These are phyloP conservation scores for Fistulinella prunicolor DNA, from an alignment of 768 basidiomycete species.

Conservation along the genomic window DNA sequence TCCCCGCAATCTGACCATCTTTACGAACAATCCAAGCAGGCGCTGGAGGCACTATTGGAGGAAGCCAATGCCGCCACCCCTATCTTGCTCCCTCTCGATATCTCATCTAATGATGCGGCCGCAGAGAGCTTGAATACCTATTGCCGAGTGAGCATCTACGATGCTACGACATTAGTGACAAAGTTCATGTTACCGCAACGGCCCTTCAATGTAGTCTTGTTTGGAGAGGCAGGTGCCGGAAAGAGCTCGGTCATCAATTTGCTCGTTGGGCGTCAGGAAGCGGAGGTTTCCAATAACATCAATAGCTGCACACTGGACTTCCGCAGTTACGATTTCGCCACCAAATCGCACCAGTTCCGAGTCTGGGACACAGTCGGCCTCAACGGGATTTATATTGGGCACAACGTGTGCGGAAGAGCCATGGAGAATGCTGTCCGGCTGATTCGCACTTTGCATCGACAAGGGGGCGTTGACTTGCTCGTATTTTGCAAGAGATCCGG, in stretches of 20 bases:
- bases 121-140: conserved; percentile 8
- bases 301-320: conserved; percentile 35
- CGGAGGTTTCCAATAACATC: conserved; percentile 24
- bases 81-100: conserved; percentile 14
- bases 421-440: conserved; percentile 28
- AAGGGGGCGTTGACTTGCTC: conserved; percentile 38
- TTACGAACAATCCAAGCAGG: conserved; percentile 15
- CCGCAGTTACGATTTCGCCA: conserved; percentile 20
- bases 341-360: conserved; percentile 19
- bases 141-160: conserved; percentile 8
- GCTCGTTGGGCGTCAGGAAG: conserved; percentile 23
- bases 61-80: conserved; percentile 4
- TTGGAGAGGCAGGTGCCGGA: conserved; percentile 40
- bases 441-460: conserved; percentile 26
- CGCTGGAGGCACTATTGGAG: conserved; percentile 9
- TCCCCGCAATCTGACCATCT: neutral
- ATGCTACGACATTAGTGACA: conserved; percentile 13
- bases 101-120: conserved; percentile 8
- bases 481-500: conserved; percentile 35
- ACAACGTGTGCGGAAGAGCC: conserved; percentile 10
- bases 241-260: conserved; percentile 45
- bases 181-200: conserved; percentile 12
- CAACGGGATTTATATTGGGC: conserved; percentile 13
- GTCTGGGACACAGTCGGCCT: conserved; percentile 35
- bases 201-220: conserved; percentile 34